Percentiles rank a stretch among this genome's conserved stretches.
These are phyloP conservation scores for Cucurbita pepo DNA, from an alignment of 306 rosid species.

Conservation along the genomic window DNA sequence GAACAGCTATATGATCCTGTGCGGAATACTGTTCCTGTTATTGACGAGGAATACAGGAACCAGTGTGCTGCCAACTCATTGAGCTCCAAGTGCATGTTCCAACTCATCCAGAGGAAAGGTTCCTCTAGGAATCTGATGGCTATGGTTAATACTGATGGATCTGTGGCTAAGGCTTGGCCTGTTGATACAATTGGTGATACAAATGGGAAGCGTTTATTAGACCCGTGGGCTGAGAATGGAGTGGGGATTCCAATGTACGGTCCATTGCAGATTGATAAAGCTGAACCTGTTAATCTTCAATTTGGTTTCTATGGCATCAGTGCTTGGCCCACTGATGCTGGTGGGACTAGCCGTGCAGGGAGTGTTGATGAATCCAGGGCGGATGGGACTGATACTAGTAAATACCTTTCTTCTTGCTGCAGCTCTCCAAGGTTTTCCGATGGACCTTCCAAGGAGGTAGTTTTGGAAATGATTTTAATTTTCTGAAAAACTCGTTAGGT, in stretches of 20 bases:
- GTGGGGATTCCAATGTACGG: constrained; percentile 19
- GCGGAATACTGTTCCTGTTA: constrained; percentile 61
- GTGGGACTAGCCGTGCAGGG: constrained; percentile 83
- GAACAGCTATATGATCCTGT: constrained; percentile 66
- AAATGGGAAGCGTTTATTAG: constrained; percentile 50
- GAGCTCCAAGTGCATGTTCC: constrained; percentile 94
- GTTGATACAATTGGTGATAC: constrained; percentile 52
- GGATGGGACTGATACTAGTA: constrained; percentile 66
- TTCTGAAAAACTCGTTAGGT: neutral
- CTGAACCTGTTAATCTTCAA: constrained; percentile 87
- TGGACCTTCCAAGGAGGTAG: constrained; percentile 74
- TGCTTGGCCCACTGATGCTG: constrained; percentile 94
- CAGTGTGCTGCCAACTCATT: constrained; percentile 81
- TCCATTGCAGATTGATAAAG: constrained; percentile 33
- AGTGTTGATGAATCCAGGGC: constrained; percentile 84
- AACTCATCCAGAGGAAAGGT: constrained; percentile 83
- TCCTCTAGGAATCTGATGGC: constrained; percentile 92
- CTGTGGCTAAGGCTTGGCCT: constrained; percentile 98
- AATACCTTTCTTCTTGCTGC: constrained; percentile 69
- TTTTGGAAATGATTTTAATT: neutral
- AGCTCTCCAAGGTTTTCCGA: constrained; percentile 88
- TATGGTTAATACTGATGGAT: constrained; percentile 76
- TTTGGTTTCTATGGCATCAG: constrained; percentile 92
- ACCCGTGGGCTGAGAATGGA: constrained; percentile 32
- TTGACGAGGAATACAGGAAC: constrained; percentile 86